Evolutionary conservation across 148 eudicot species (phyloP).

Genomic region (Silene uniflora): DNA sequence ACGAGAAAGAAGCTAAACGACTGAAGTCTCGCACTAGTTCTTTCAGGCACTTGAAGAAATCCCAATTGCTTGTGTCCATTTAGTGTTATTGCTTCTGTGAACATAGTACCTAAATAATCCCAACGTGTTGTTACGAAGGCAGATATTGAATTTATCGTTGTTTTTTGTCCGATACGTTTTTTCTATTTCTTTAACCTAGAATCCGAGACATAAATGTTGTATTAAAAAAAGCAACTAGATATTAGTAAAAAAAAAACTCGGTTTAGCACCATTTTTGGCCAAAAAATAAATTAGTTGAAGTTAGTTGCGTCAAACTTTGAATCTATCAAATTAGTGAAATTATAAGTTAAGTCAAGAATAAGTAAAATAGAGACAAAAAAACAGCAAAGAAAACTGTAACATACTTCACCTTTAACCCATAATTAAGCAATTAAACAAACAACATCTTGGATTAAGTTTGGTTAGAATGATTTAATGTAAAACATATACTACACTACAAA

Average conservation of each 20-base stretch:
- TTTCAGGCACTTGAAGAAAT: too few species aligned
- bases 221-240: neutral
- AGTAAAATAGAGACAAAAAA: slow-evolving; percentile 12
- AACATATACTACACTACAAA: slow-evolving; percentile 18
- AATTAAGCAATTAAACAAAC: slow-evolving; percentile 3
- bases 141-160: neutral
- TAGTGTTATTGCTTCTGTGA: neutral
- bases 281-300: slow-evolving; percentile 20
- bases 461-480: slow-evolving; percentile 22
- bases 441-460: slow-evolving; percentile 22
- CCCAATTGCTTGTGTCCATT: too few species aligned
- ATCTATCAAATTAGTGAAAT: neutral
- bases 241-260: neutral
- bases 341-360: neutral
- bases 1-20: too few species aligned
- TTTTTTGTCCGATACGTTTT: too few species aligned
- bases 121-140: neutral
- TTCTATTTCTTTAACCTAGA: too few species aligned
- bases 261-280: neutral
- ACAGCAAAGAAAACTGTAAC: slow-evolving; percentile 16
- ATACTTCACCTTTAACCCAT: slow-evolving; percentile 23
- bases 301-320: slow-evolving; percentile 36
- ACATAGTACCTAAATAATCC: neutral
- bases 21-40: too few species aligned
- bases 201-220: neutral